Base-by-base conservation (phyloP, 2,329 filamentous ascomycete genomes). In the Diaporthe sp. region DNA sequence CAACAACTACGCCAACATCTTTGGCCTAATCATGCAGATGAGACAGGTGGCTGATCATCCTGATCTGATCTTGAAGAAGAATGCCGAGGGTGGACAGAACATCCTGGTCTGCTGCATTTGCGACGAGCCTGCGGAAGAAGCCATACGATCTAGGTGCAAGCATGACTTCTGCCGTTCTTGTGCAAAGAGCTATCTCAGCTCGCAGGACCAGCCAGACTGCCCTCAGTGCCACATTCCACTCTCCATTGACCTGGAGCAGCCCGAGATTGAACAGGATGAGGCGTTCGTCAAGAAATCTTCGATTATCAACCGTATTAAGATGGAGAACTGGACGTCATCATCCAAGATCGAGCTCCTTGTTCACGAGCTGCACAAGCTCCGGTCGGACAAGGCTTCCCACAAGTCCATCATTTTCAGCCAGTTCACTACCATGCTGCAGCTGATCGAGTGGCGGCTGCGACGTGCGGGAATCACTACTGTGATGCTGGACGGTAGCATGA, bases 1-100 rank as follows among this genome's bases (percentile, higher is more conserved):
- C 77, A 95, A 98, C 88, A 98, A 98, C 82, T 98, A 98, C 80
- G 97, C 97, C 86, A 99, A 99, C 83, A 98, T 99, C 78, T 99
- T 99, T 81, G 96, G 96, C 82, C 90, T 99, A 73, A 98, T 99
- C 82, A 98, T 98, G 95, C 96, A 98, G 84, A 98, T 99, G 96
- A 94, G 97, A 73, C 97, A 99, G 86, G 95, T 98, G 37, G 95
- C 97, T 10, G 97, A 99, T 79, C 97, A 99, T 82, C 97, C 97
- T 0, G 97, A 99, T 85, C 85, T 99, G 49, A 94, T 99, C 67
- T 85, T 98, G 77, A 97, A 96, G 86, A 98, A 97, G 85, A 91
- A 96, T 77, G 90, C 90, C 3, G 92, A 95, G 79, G 94, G 94
- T 72, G 96, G 96, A 2, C 95, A 98, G 84, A 98, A 98, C 78